A percentile compares a stretch with the other conserved stretches of the same genome.
Conservation (phyloP, 1,284 basidiomycete genomes). For the Naganishia sp. region DNA sequence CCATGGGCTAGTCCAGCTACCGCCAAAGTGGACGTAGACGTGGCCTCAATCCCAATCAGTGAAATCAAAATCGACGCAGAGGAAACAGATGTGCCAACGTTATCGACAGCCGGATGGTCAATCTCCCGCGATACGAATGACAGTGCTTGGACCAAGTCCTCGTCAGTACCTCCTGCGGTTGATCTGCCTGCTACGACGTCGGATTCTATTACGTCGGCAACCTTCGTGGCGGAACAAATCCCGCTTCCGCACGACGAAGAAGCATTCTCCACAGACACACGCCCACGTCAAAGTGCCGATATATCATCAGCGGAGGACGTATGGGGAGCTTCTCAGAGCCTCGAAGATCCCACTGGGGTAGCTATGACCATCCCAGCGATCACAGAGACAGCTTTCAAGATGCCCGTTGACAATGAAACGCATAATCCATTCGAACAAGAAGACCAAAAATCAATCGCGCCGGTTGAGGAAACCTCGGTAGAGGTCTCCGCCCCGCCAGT, state of each 20-base stretch:
- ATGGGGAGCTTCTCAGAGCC: neutral
- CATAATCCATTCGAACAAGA: conserved; percentile 1
- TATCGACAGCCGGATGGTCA: neutral
- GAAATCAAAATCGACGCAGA: neutral
- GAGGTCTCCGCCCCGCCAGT: neutral
- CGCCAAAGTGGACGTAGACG: neutral
- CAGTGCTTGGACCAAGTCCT: neutral
- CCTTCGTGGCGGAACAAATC: conserved; percentile 1
- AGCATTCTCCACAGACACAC: neutral
- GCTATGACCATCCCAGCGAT: neutral
- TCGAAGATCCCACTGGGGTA: no score
- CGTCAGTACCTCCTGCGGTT: neutral
- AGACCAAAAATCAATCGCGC: neutral
- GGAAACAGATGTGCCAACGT: neutral
- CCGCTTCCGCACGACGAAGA: conserved; percentile 1
- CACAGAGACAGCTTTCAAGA: neutral
- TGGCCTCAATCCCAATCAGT: neutral
- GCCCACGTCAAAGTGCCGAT: no score
- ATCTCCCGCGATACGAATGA: neutral
- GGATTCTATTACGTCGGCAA: neutral
- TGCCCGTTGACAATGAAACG: conserved; percentile 11
- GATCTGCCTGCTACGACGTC: neutral
- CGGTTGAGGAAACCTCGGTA: neutral
- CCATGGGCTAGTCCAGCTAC: conserved; percentile 13
- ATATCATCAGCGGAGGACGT: neutral